Percentiles rank a stretch among this genome's conserved stretches.
These are phyloP conservation scores for Backusella australiensis DNA, from an alignment of 192 early-diverging fungal species.

Conservation along the genomic window DNA sequence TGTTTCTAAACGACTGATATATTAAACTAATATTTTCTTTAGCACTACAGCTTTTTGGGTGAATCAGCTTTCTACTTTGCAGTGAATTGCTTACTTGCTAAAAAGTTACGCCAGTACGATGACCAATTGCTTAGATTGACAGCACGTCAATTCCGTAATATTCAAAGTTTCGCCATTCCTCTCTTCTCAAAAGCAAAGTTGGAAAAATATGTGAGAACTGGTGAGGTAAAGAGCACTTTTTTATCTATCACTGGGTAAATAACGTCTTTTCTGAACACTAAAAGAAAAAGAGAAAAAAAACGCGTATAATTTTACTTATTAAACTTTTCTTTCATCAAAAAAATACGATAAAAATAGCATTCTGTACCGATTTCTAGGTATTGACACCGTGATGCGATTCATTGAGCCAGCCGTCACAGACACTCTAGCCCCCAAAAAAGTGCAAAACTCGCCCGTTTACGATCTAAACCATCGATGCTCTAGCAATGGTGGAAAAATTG, in stretches of 20 bases:
- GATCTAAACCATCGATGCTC: neutral
- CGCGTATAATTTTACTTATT: neutral
- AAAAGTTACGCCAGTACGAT: neutral
- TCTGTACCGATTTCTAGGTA: neutral
- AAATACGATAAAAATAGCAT: neutral
- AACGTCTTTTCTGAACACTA: neutral
- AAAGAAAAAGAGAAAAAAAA: neutral
- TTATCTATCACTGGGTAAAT: neutral
- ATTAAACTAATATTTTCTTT: neutral
- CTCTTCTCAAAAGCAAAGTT: neutral
- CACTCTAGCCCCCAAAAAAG: neutral
- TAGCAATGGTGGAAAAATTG: neutral
- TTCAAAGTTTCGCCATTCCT: neutral
- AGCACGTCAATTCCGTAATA: neutral
- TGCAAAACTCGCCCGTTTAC: neutral
- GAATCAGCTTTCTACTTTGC: conserved; percentile 4
- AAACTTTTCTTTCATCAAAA: neutral
- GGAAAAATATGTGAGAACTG: neutral
- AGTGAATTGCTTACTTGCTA: neutral
- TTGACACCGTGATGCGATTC: neutral
- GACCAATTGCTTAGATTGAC: neutral
- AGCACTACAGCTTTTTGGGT: neutral
- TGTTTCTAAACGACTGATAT: neutral
- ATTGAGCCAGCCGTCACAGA: neutral
- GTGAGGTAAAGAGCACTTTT: neutral